Conservation (phyloP, 2,329 filamentous ascomycete genomes). For the Fusarium austroafricanum region DNA sequence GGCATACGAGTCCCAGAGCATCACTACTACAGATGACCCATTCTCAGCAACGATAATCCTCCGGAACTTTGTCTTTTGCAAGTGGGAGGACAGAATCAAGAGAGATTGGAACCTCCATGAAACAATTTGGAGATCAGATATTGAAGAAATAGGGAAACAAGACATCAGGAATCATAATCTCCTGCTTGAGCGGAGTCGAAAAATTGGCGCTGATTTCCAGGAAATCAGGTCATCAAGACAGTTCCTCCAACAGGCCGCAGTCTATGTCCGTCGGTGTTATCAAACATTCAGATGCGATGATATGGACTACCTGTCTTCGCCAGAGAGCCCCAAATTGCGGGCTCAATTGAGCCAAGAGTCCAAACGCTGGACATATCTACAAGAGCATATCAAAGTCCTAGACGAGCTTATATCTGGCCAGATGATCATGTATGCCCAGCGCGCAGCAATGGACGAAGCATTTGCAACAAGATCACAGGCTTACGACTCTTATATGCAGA, state of each 20-base stretch:
- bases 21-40: not conserved
- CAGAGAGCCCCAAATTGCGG: not conserved
- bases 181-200: not conserved
- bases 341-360: not conserved
- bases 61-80: not conserved
- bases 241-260: not conserved
- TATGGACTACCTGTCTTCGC: not conserved
- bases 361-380: not conserved
- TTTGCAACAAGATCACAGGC: not conserved
- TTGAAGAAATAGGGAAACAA: fast-evolving
- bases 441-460: constrained; percentile 1
- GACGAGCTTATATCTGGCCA: not conserved
- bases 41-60: not conserved
- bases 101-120: not conserved
- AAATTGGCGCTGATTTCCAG: not conserved
- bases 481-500: not conserved
- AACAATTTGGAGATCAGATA: not conserved
- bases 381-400: not conserved
- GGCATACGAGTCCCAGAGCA: not conserved
- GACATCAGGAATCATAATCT: not conserved
- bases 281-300: not conserved
- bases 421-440: not conserved
- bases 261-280: fast-evolving
- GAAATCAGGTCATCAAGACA: not conserved
- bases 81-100: not conserved